Evolutionary conservation across 768 basidiomycete species (phyloP).

Genomic region (Lentinula edodes): DNA sequence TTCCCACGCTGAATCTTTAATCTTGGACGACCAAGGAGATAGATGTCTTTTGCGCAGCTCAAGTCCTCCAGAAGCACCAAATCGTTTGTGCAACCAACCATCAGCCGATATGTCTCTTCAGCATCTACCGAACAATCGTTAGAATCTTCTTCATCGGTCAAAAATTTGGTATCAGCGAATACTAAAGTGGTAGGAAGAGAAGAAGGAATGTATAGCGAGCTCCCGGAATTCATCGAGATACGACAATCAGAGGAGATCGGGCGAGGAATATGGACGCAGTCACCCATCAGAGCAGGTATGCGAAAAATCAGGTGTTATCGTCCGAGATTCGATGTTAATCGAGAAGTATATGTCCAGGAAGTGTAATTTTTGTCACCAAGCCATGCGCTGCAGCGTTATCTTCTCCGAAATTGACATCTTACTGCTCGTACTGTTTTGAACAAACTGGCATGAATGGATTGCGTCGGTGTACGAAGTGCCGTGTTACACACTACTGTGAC

Average conservation of each 20-base stretch:
- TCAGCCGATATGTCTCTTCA: conserved; percentile 19
- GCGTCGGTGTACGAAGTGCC: conserved; percentile 74
- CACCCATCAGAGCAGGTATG: conserved; percentile 4
- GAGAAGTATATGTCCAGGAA: conserved; percentile 36
- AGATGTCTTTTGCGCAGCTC: conserved; percentile 27
- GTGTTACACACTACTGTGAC: conserved; percentile 70
- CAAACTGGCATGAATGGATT: conserved; percentile 32
- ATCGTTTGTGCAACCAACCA: conserved; percentile 29
- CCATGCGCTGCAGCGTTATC: conserved; percentile 67
- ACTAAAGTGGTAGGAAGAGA: not conserved
- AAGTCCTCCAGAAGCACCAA: conserved; percentile 24
- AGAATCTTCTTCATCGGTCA: conserved; percentile 5
- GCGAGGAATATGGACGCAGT: conserved; percentile 40
- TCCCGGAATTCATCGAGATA: conserved; percentile 39
- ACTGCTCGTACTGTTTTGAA: conserved; percentile 68
- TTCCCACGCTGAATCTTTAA: no score
- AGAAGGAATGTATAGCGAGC: conserved; percentile 16
- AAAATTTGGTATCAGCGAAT: not conserved
- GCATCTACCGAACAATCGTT: conserved; percentile 13
- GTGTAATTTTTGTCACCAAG: conserved; percentile 45
- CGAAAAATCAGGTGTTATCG: not conserved
- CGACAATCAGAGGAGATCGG: conserved; percentile 30
- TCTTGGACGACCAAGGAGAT: not conserved
- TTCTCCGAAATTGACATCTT: conserved; percentile 46
- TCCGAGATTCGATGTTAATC: not conserved